phyloP scores from a whole-genome alignment of 1,139 yeast species.

The Zygosaccharomyces sapae region DNA sequence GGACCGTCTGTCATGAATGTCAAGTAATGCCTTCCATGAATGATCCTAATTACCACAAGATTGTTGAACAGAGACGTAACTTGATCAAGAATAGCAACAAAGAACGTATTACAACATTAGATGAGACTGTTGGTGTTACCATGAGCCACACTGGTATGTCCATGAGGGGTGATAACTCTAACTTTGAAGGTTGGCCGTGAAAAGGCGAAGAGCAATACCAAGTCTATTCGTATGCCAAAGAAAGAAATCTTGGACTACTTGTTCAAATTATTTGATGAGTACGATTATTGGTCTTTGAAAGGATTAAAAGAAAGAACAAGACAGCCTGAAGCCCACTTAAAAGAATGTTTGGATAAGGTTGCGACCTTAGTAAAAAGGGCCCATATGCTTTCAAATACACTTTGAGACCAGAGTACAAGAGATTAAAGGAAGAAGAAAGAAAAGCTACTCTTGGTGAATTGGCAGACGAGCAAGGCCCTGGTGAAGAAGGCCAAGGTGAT shows the following conservation, averaged over 20 bases:
- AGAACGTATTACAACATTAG: conserved; percentile 74
- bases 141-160: conserved; percentile 85
- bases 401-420: conserved; percentile 83
- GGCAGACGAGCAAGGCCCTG: conserved; percentile 42
- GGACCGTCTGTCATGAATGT: conserved; percentile 90
- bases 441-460: conserved; percentile 60
- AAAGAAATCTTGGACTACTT: conserved; percentile 84
- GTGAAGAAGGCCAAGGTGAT: conserved; percentile 16
- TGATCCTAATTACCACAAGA: conserved; percentile 65
- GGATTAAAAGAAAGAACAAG: conserved; percentile 90
- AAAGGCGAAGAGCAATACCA: conserved; percentile 45
- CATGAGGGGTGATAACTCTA: conserved; percentile 60
- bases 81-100: conserved; percentile 44
- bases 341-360: conserved; percentile 85
- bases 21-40: conserved; percentile 73
- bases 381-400: conserved; percentile 92
- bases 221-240: conserved; percentile 92
- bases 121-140: conserved; percentile 81
- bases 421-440: conserved; percentile 71
- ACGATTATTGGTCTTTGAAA: conserved; percentile 94
- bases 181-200: conserved; percentile 50
- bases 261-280: conserved; percentile 87
- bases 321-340: conserved; percentile 92
- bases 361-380: conserved; percentile 91
- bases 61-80: conserved; percentile 52